phyloP scores from a whole-genome alignment of 1,139 yeast genomes.

The Maudiozyma humilis region DNA sequence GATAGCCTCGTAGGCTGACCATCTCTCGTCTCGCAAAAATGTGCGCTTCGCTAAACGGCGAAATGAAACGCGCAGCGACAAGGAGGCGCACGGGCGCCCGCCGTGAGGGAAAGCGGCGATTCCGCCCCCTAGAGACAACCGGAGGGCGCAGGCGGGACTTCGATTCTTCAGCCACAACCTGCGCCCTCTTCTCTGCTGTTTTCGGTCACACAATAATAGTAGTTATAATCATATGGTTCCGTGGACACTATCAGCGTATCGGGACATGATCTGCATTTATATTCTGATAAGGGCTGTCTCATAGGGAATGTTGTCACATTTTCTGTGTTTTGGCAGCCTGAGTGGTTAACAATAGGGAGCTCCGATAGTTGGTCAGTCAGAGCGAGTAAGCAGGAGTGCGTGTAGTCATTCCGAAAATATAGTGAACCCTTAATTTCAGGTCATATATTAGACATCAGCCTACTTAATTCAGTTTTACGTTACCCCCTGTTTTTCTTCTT shows the following conservation, averaged over 20 bases:
- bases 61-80: no score
- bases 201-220: not conserved
- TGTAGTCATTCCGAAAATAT: no score
- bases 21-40: no score
- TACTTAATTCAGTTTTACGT: not conserved
- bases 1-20: no score
- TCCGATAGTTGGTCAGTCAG: no score
- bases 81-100: not conserved
- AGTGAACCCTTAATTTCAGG: no score
- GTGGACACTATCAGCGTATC: not conserved
- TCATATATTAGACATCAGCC: no score
- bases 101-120: not conserved
- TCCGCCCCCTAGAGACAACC: no score
- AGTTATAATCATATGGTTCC: not conserved
- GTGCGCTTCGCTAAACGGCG: no score
- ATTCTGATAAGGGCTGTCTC: not conserved
- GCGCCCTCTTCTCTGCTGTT: not conserved
- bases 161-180: not conserved
- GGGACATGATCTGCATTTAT: not conserved
- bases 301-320: not conserved
- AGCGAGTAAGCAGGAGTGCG: no score
- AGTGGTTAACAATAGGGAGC: not conserved
- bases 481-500: not conserved
- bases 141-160: no score
- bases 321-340: no score